Conservation (phyloP, 1,284 basidiomycete genomes). For the Phellopilus nigrolimitatus region DNA sequence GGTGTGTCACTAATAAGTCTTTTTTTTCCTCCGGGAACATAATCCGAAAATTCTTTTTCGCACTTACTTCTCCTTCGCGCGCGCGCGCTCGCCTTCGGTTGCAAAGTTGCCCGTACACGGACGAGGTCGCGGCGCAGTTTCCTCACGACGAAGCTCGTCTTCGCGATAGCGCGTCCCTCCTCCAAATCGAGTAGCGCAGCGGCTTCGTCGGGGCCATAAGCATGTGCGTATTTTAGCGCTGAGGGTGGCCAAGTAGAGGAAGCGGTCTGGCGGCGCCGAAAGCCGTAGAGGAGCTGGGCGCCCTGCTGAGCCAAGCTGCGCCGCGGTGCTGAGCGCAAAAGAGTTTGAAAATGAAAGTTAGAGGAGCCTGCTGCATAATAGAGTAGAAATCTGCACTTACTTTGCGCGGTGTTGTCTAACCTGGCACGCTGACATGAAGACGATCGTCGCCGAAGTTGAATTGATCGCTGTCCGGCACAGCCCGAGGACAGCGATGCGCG, state of each 20-base stretch:
- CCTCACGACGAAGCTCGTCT: slow-evolving; percentile 69
- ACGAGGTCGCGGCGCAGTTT: slow-evolving; percentile 69
- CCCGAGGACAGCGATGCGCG: too few species aligned
- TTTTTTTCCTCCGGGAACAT: too few species aligned
- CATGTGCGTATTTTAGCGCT: slow-evolving; percentile 80
- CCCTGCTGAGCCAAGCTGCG: slow-evolving; percentile 82
- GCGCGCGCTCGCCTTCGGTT: slow-evolving; percentile 57
- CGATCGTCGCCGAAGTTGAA: too few species aligned
- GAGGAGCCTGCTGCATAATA: too few species aligned
- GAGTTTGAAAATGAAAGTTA: too few species aligned
- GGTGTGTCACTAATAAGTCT: too few species aligned
- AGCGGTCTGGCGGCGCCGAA: slow-evolving; percentile 47
- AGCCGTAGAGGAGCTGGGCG: slow-evolving; percentile 22
- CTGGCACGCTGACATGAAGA: too few species aligned
- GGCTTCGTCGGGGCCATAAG: slow-evolving; percentile 70
- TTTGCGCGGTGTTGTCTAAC: too few species aligned
- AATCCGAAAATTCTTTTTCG: too few species aligned
- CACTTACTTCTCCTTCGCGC: slow-evolving; percentile 55
- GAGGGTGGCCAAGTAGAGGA: slow-evolving; percentile 80
- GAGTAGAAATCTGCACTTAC: too few species aligned
- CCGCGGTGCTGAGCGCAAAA: too few species aligned
- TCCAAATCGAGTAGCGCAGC: slow-evolving; percentile 64
- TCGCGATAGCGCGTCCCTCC: slow-evolving; percentile 59
- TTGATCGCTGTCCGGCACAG: too few species aligned
- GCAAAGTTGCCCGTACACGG: slow-evolving; percentile 43